Conservation (phyloP, 2,329 filamentous ascomycete genomes). For the Dothistroma pini region DNA sequence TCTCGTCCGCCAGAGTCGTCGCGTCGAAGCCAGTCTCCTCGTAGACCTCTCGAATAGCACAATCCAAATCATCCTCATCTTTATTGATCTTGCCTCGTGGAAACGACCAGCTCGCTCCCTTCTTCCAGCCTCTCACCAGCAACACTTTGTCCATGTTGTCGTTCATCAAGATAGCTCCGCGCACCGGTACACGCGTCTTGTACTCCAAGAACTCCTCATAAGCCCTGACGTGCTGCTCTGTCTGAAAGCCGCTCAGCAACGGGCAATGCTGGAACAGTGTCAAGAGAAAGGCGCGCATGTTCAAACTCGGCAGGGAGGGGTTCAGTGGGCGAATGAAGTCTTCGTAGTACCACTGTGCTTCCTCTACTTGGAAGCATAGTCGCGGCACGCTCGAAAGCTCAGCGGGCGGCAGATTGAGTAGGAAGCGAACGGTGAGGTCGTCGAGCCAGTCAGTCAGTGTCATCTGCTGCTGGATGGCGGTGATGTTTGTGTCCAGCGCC, state of each 20-base stretch:
- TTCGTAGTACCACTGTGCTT: conserved; percentile 99
- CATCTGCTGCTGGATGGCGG: conserved; percentile 68
- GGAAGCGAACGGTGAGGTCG: conserved; percentile 96
- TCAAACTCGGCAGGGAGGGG: conserved; percentile 77
- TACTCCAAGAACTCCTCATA: conserved; percentile 92
- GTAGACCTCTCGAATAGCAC: conserved; percentile 88
- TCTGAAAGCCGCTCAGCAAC: conserved; percentile 74
- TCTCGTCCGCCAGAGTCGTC: conserved; percentile 68
- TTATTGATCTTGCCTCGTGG: conserved; percentile 98
- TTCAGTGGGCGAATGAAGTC: conserved; percentile 87
- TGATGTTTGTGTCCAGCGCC: conserved; percentile 4
- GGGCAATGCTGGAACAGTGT: conserved; percentile 94
- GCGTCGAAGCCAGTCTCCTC: conserved; percentile 92
- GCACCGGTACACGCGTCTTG: conserved; percentile 89
- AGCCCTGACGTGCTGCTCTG: conserved; percentile 72
- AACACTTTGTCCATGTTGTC: conserved; percentile 90
- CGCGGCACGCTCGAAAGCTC: conserved; percentile 86
- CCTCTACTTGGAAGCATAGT: conserved; percentile 98
- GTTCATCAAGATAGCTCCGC: conserved; percentile 90
- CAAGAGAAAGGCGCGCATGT: conserved; percentile 78
- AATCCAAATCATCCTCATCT: conserved; percentile 89
- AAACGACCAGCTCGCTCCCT: conserved; percentile 93
- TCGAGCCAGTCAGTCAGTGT: conserved; percentile 94
- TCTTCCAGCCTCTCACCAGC: conserved; percentile 97
- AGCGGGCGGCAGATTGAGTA: conserved; percentile 90